Percentiles rank a stretch among this genome's conserved stretches.
Evolutionary conservation across 1,284 basidiomycete genomes (phyloP).

Genomic region (Boletellus deceptivus): DNA sequence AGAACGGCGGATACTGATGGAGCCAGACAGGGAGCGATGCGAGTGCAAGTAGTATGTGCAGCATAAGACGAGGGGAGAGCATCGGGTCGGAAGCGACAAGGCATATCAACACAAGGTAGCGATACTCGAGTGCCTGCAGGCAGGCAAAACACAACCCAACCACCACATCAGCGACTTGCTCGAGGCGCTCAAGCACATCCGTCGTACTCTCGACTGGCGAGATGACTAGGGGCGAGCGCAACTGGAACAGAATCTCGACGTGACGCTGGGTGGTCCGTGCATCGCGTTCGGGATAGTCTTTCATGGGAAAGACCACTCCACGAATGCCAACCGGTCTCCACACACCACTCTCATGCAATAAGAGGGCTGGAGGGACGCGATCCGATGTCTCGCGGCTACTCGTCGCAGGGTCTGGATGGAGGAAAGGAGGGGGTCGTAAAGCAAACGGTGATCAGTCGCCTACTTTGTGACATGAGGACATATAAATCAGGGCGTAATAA

Average conservation of each 20-base stretch:
- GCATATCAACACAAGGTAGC: conserved; percentile 3
- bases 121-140: conserved; percentile 26
- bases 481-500: conserved; percentile 36
- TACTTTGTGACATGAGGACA: conserved; percentile 20
- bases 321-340: conserved; percentile 11
- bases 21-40: conserved; percentile 21
- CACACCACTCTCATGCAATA: conserved; percentile 32
- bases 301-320: conserved; percentile 15
- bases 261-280: background rate
- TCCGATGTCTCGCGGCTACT: conserved; percentile 22
- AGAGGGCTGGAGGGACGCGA: conserved; percentile 8
- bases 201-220: conserved; percentile 32
- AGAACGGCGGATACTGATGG: conserved; percentile 25
- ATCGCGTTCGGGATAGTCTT: conserved; percentile 12
- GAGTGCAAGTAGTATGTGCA: conserved; percentile 16
- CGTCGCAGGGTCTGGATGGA: conserved; percentile 19
- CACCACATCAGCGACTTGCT: conserved; percentile 8
- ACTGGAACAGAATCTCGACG: conserved; percentile 5
- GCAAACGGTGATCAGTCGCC: conserved; percentile 37
- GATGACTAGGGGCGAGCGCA: conserved; percentile 23
- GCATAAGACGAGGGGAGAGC: background rate
- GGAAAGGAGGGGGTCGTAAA: conserved; percentile 14
- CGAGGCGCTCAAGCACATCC: conserved; percentile 28
- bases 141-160: conserved; percentile 14
- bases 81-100: conserved; percentile 6